A percentile compares a stretch with the other conserved stretches of the same genome.
Evolutionary conservation across 208 protist species (phyloP).

Genomic region (Crithidia thermophila): DNA sequence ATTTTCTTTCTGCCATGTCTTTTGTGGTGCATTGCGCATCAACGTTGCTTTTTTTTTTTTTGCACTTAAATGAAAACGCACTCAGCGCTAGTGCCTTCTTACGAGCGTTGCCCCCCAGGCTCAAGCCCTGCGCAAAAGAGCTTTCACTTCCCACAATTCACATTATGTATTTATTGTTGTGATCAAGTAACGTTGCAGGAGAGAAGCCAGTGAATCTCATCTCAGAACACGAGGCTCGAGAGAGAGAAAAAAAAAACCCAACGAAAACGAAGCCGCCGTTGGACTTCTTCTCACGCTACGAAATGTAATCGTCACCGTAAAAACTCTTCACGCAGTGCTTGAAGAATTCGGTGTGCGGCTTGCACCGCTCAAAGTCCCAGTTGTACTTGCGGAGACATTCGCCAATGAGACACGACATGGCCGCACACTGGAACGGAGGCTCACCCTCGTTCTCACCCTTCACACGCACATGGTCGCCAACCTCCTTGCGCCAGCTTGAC

Average conservation of each 20-base stretch:
- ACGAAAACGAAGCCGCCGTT: not conserved
- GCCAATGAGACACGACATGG: conserved; percentile 76
- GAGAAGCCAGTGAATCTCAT: no score
- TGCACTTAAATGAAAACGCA: no score
- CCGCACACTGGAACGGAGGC: conserved; percentile 73
- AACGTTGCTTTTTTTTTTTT: no score
- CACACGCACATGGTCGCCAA: conserved; percentile 46
- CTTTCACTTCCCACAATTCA: no score
- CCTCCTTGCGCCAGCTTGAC: conserved; percentile 44
- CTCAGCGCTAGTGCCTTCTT: no score
- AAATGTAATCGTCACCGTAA: conserved; percentile 76
- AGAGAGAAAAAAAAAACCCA: conserved; percentile 3
- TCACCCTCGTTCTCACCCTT: conserved; percentile 79
- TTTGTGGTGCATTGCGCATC: no score
- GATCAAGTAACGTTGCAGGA: no score
- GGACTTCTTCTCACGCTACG: not conserved
- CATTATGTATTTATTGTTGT: no score
- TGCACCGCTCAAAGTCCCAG: conserved; percentile 77
- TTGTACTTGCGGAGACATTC: conserved; percentile 71
- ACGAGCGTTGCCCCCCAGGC: no score
- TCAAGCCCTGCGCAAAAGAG: no score
- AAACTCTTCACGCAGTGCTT: conserved; percentile 83
- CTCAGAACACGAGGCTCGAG: no score
- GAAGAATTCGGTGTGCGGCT: conserved; percentile 71
- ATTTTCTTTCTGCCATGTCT: no score